Base-by-base conservation (phyloP, 176 grass and related monocot genomes). In the Eragrostis curvula region DNA sequence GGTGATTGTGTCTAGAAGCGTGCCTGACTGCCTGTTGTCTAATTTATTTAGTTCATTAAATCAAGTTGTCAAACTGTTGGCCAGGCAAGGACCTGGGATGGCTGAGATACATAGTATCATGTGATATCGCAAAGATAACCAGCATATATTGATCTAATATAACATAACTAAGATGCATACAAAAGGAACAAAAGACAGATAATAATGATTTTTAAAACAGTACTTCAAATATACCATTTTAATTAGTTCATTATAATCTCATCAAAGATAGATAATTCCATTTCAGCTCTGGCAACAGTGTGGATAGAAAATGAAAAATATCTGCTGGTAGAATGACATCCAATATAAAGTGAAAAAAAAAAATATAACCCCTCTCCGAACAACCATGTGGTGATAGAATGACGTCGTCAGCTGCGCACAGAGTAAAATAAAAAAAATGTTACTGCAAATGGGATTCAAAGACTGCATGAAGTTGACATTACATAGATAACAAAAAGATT, bases 361-460 rank as follows among this genome's bases (percentile, higher is more conserved):
- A 82, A 57, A 18, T 52, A 21, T 89, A 90, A 97, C 95, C 83
- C 85, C 92, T 97, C 95, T 88, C 89, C 94, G 92, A 85, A 97
- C 95, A 79, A 97, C 89, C 62, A 94, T 47, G 77, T 94, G 95
- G 63, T 97, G 95, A 85, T 90, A 97, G 79, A 94, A 97, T 43
- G 88, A 92, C 51, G 92, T 74, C 70, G 87, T 92, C 64, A 97
- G 75, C 95, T 97, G 88, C 83, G 45, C 3, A 32, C 58, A 28
- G 82, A 84, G 42, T 69, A 78, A 83, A 88, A 66, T 72, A 84
- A 76, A 84, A 76, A 84, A 76, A 84, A 76, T 57, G 56, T 21
- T 8, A 21, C 29, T 73, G 36, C 27, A 71, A 41, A 77, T 81
- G 70, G 75, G 16, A 58, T 48, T 72, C 18, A 11, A 2, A 13